phyloP scores from a whole-genome alignment of 495 filamentous ascomycete species.

The Xylaria venustula region DNA sequence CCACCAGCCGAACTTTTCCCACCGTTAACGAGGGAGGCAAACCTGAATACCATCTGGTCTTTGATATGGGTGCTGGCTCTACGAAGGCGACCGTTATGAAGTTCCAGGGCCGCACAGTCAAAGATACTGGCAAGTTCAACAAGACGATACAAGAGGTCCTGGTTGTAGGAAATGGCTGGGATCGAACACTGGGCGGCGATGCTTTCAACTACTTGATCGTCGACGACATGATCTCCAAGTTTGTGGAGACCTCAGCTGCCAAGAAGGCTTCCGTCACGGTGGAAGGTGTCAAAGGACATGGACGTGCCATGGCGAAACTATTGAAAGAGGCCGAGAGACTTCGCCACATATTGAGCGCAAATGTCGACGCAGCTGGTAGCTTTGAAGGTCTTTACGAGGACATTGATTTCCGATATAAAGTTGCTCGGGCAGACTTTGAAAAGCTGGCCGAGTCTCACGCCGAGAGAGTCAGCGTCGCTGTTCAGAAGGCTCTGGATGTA shows the following conservation, averaged over 20 bases:
- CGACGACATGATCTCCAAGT: conserved; percentile 79
- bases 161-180: conserved; percentile 84
- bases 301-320: conserved; percentile 81
- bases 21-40: conserved; percentile 78
- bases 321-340: conserved; percentile 87
- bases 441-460: conserved; percentile 68
- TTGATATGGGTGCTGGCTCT: conserved; percentile 98
- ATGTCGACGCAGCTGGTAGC: conserved; percentile 72
- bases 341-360: conserved; percentile 90
- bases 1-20: conserved; percentile 85
- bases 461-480: conserved; percentile 63
- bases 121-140: conserved; percentile 90
- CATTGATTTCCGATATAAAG: conserved; percentile 88
- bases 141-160: conserved; percentile 94
- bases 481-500: conserved; percentile 70
- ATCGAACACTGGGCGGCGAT: conserved; percentile 86
- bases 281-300: conserved; percentile 66
- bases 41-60: conserved; percentile 90
- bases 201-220: conserved; percentile 82
- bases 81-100: conserved; percentile 89
- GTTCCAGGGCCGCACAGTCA: conserved; percentile 86
- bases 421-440: conserved; percentile 81
- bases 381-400: conserved; percentile 91
- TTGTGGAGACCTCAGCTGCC: conserved; percentile 67
- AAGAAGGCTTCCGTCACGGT: conserved; percentile 63